phyloP scores from a whole-genome alignment of 306 rosid genomes.

The Hippophae tibetana region DNA sequence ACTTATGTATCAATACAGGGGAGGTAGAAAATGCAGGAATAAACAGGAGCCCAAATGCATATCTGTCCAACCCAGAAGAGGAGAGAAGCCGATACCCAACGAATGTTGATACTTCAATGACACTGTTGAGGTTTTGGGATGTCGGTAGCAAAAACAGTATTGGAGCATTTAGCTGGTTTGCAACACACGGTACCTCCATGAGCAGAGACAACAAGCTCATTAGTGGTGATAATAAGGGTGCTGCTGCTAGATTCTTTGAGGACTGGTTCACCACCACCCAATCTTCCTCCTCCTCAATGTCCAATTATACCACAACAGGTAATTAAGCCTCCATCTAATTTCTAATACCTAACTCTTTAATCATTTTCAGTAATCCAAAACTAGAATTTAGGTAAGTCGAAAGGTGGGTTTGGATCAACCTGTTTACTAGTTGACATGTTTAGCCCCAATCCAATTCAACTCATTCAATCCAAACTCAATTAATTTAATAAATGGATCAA shows the following conservation, averaged over 20 bases:
- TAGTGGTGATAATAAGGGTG: conserved; percentile 87
- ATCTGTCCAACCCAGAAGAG: conserved; percentile 53
- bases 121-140: conserved; percentile 56
- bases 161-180: conserved; percentile 73
- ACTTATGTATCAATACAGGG: conserved; percentile 21
- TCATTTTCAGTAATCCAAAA: too few species aligned
- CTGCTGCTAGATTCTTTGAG: conserved; percentile 72
- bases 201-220: conserved; percentile 65
- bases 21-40: conserved; percentile 58
- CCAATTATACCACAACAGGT: conserved; percentile 22
- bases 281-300: not conserved
- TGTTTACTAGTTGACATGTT: too few species aligned
- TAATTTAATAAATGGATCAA: too few species aligned
- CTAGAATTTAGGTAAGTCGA: too few species aligned
- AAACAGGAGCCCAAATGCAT: conserved; percentile 79
- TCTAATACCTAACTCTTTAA: not conserved
- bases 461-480: too few species aligned
- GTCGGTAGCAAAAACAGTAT: conserved; percentile 29
- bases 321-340: not conserved
- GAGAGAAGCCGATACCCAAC: conserved; percentile 51
- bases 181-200: conserved; percentile 91
- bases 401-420: too few species aligned
- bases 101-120: conserved; percentile 65
- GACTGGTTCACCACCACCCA: conserved; percentile 43
- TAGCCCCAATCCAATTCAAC: too few species aligned